Base-by-base conservation (phyloP, 345 rosid species). In the Gossypium mustelinum region DNA sequence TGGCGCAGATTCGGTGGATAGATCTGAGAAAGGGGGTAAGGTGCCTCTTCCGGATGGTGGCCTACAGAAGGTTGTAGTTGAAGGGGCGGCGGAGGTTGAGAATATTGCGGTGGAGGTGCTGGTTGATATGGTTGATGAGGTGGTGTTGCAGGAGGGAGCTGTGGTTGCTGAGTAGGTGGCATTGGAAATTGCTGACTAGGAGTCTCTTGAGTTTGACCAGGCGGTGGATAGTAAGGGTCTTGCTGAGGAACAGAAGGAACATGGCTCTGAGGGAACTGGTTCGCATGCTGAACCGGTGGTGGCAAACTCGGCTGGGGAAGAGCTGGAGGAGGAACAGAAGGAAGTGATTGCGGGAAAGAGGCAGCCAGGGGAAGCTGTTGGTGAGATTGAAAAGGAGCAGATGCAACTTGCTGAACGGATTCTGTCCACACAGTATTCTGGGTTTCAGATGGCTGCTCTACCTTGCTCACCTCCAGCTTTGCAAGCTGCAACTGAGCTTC, bases 401-500 rank as follows among this genome's bases (percentile, higher is more conserved):
- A 81, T 70, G 87, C 89, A 61, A 78, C 81, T 73, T 85, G 93
- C 70, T 52, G 85, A 24, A 63, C 48, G 25, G 84, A 27, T 62
- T 85, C 92, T 76, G 56, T 77, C 27, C 79, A 86, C 12, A 77
- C 70, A 50, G 86, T 16, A 72, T 57, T 85, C 50, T 86, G 89
- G 24, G 65, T 64, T 73, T 90, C 93, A 9, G 83, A 79, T 47
- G 73, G 84, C 78, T 85, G 85, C 25, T 85, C 87, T 44, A 58
- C 78, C 82, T 84, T 88, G 39, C 89, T 76, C 61, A 86, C 79
- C 60, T 90, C 92, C 73, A 87, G 76, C 84, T 88, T 92, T 29
- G 86, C 79, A 44, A 92, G 86, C 76, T 84, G 92, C 79, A 88
- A 79, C 74, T 90, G 94, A 74, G 88, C 87, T 78, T 88, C 94